A percentile compares a stretch with the other conserved stretches of the same genome.
These are phyloP conservation scores for Hymenoscyphus salicellus DNA, from an alignment of 2,329 filamentous ascomycete genomes.

Conservation along the genomic window DNA sequence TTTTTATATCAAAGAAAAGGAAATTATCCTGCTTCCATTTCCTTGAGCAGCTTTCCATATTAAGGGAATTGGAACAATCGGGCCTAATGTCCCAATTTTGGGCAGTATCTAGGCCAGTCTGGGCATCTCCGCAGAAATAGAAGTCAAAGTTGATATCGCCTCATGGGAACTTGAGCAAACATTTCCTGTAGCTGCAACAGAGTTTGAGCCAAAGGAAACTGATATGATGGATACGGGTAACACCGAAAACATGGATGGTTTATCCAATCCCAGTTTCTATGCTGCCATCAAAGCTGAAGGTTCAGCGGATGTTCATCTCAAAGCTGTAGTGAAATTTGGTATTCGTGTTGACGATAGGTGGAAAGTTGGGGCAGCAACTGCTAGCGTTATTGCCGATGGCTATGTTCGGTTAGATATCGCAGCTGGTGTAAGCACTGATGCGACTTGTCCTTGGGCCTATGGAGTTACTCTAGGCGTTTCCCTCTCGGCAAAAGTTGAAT, in stretches of 20 bases:
- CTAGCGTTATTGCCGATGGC: neutral
- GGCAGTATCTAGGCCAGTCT: neutral
- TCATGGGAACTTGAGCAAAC: neutral
- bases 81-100: neutral
- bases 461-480: neutral
- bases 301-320: neutral
- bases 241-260: neutral
- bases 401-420: neutral
- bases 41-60: neutral
- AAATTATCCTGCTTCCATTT: neutral
- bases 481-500: neutral
- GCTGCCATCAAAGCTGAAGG: neutral
- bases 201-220: neutral
- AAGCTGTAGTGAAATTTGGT: neutral
- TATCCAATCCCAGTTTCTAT: neutral
- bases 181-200: neutral
- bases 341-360: neutral
- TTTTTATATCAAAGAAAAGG: neutral
- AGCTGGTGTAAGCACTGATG: neutral
- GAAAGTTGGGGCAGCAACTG: neutral
- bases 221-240: neutral
- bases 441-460: neutral
- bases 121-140: neutral
- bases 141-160: neutral
- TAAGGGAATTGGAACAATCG: neutral